Conservation (phyloP, 371 early-diverging fungal species). For the Lichtheimia hyalospora region DNA sequence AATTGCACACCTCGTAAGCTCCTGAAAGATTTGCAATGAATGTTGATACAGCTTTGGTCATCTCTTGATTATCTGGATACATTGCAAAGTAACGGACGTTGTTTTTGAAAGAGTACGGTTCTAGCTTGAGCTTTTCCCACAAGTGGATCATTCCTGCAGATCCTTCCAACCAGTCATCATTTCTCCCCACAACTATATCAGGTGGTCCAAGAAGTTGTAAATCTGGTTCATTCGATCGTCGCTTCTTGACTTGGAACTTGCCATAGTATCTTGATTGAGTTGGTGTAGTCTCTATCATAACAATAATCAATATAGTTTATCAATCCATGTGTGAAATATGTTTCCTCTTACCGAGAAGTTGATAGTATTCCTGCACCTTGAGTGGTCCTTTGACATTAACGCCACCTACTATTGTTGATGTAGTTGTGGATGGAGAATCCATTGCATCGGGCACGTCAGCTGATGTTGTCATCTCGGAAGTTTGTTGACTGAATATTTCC, state of each 20-base stretch:
- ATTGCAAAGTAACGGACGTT: constrained; percentile 55
- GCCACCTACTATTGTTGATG: constrained; percentile 28
- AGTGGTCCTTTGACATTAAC: constrained; percentile 46
- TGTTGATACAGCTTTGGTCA: constrained; percentile 35
- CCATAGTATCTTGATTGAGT: constrained; percentile 58
- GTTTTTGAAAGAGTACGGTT: constrained; percentile 58
- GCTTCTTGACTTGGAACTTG: constrained; percentile 63
- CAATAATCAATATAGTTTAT: background rate
- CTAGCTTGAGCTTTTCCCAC: constrained; percentile 63
- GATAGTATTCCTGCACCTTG: constrained; percentile 49
- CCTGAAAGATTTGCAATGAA: constrained; percentile 55
- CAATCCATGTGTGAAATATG: background rate
- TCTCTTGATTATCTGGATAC: constrained; percentile 48
- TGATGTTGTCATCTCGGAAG: too few species aligned
- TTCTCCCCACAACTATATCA: constrained; percentile 56
- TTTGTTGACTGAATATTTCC: constrained; percentile 34
- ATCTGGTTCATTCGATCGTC: constrained; percentile 52
- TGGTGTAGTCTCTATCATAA: constrained; percentile 45
- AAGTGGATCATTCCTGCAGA: constrained; percentile 52
- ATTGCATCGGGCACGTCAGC: too few species aligned
- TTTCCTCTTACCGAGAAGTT: constrained; percentile 34
- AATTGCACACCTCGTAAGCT: constrained; percentile 50
- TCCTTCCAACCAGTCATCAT: constrained; percentile 59
- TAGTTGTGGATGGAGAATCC: too few species aligned
- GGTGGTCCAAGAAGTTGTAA: constrained; percentile 47